These are phyloP conservation scores for Tetrahymena elliotti DNA, from an alignment of 73 alveolate species.

Conservation along the genomic window DNA sequence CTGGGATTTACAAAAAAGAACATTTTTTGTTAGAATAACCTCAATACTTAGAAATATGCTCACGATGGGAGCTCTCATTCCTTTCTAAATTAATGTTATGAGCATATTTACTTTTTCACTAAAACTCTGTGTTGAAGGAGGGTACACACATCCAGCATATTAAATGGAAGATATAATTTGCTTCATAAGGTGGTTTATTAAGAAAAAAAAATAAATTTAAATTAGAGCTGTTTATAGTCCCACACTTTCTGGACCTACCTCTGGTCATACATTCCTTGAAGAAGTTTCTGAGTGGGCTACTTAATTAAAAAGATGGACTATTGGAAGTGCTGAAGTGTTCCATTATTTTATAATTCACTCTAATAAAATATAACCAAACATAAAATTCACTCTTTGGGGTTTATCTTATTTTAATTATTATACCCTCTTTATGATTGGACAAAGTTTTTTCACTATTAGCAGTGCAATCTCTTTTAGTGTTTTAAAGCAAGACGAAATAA, in stretches of 20 bases:
- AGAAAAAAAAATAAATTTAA: background rate
- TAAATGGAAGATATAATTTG: slow-evolving; percentile 51
- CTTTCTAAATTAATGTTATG: slow-evolving; percentile 45
- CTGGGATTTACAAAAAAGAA: slow-evolving; percentile 27
- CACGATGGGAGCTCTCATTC: slow-evolving; percentile 44
- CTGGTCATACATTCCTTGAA: slow-evolving; percentile 16
- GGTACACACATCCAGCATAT: slow-evolving; percentile 45
- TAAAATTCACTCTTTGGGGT: background rate
- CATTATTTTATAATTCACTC: slow-evolving; percentile 26
- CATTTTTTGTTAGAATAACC: slow-evolving; percentile 37
- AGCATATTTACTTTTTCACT: slow-evolving; percentile 12
- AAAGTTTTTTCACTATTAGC: background rate
- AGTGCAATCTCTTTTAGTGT: background rate
- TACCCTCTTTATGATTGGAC: background rate
- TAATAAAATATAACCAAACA: background rate
- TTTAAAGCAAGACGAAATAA: background rate
- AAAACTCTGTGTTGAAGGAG: slow-evolving; percentile 27
- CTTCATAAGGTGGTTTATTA: slow-evolving; percentile 41
- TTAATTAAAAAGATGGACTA: slow-evolving; percentile 41
- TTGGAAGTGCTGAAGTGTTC: slow-evolving; percentile 54
- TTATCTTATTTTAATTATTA: background rate
- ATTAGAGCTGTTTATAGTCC: slow-evolving; percentile 26
- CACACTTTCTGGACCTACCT: slow-evolving; percentile 52
- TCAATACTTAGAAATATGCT: slow-evolving; percentile 33
- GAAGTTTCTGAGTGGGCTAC: slow-evolving; percentile 49